Evolutionary conservation across 139 green algal genomes (phyloP).

Genomic region (Volvox reticuliferus): DNA sequence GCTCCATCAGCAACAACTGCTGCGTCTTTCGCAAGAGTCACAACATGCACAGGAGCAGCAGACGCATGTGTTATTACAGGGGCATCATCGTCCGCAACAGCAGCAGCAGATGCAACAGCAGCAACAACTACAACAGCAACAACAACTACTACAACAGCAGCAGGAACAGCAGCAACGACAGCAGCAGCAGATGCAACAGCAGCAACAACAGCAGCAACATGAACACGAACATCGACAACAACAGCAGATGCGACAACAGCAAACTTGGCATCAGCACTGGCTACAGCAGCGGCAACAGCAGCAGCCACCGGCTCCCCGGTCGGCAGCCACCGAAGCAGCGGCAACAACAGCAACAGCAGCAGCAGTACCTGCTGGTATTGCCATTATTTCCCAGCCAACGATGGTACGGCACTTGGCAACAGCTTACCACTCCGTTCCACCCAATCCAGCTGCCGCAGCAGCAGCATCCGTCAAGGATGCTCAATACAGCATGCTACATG

Average conservation of each 20-base stretch:
- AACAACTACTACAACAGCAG: background rate
- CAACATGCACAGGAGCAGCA: background rate
- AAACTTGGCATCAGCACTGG: background rate
- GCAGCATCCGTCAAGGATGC: too few species aligned
- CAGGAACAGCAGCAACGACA: background rate
- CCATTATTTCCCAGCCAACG: too few species aligned
- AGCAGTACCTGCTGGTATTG: background rate
- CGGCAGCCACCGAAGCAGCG: background rate
- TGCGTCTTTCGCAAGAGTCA: background rate
- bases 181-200: background rate
- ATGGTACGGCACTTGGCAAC: too few species aligned
- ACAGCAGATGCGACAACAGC: background rate
- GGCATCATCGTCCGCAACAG: background rate
- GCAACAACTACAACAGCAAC: background rate
- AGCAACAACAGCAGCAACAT: background rate
- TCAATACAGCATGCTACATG: too few species aligned
- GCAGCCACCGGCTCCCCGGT: background rate
- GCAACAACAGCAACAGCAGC: background rate
- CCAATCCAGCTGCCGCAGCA: too few species aligned
- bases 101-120: background rate
- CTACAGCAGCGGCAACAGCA: background rate
- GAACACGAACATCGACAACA: background rate
- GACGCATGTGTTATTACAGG: background rate
- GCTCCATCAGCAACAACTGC: conserved; percentile 6
- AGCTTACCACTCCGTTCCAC: too few species aligned